Percentiles rank a stretch among this genome's conserved stretches.
These are phyloP conservation scores for Scheffersomyces insectosa DNA, from an alignment of 1,139 yeast genomes.

Conservation along the genomic window DNA sequence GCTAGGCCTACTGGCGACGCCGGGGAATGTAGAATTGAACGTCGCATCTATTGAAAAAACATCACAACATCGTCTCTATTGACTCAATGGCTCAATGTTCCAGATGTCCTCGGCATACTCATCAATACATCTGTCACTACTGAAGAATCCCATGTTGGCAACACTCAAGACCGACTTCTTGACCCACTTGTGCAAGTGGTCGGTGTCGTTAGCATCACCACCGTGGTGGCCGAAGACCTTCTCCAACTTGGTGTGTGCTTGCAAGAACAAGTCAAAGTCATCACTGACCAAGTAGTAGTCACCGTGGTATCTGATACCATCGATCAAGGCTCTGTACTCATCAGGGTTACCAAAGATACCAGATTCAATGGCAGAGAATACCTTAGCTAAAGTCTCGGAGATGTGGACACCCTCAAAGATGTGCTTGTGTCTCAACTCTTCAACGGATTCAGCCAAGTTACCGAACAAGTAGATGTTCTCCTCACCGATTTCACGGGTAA, in stretches of 20 bases:
- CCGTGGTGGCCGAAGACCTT: constrained; percentile 59
- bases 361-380: constrained; percentile 65
- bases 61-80: constrained; percentile 11
- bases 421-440: constrained; percentile 78
- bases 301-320: constrained; percentile 69
- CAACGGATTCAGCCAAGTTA: constrained; percentile 86
- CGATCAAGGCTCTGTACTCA: constrained; percentile 69
- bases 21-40: too few relatives aligned
- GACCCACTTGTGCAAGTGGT: constrained; percentile 69
- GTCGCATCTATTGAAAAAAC: not conserved
- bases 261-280: constrained; percentile 83
- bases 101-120: constrained; percentile 93
- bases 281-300: constrained; percentile 87
- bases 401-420: constrained; percentile 55
- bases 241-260: constrained; percentile 78
- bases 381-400: constrained; percentile 59
- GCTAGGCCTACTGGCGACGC: not conserved
- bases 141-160: constrained; percentile 92
- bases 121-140: constrained; percentile 86
- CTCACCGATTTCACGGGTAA: constrained; percentile 90
- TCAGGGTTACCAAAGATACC: constrained; percentile 73
- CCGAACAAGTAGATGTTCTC: constrained; percentile 92
- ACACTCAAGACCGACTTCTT: constrained; percentile 76
- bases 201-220: constrained; percentile 44
- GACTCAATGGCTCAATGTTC: constrained; percentile 75